A percentile compares a stretch with the other conserved stretches of the same genome.
These are phyloP conservation scores for Boletus sp. DNA, from an alignment of 1,284 basidiomycete species.

Conservation along the genomic window DNA sequence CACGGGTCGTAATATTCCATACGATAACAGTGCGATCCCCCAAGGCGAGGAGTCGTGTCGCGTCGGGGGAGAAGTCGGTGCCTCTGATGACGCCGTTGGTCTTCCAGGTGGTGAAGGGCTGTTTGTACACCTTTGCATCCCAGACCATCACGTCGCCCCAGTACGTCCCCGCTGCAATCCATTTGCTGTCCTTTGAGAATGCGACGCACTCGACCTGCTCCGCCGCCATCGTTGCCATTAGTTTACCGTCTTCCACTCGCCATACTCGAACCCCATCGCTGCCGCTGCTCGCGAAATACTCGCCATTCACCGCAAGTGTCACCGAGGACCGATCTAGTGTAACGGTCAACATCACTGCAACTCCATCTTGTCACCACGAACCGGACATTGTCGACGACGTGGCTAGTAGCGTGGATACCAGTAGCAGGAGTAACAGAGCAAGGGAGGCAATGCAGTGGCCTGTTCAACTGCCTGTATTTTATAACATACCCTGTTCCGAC, in stretches of 20 bases:
- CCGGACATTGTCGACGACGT: neutral
- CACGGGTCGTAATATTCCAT: neutral
- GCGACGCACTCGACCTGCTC: neutral
- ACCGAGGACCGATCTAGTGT: neutral
- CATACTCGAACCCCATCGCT: neutral
- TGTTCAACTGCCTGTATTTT: too few species aligned
- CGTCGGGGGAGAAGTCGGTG: neutral
- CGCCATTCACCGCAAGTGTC: neutral
- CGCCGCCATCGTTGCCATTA: neutral
- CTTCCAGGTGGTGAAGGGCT: neutral
- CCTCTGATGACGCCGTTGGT: neutral
- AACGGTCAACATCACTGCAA: neutral
- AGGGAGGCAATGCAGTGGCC: neutral
- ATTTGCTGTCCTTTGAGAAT: neutral
- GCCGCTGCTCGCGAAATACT: neutral
- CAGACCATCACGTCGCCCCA: neutral
- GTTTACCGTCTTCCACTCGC: neutral
- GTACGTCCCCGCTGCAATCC: neutral
- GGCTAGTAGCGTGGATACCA: neutral
- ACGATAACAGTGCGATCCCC: neutral
- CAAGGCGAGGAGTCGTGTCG: neutral
- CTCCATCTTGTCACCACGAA: neutral
- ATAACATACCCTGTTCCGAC: too few species aligned
- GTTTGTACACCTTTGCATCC: neutral
- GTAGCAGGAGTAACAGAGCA: neutral